Evolutionary conservation across 2,329 filamentous ascomycete genomes (phyloP).

Genomic region (Botrytis fragariae): DNA sequence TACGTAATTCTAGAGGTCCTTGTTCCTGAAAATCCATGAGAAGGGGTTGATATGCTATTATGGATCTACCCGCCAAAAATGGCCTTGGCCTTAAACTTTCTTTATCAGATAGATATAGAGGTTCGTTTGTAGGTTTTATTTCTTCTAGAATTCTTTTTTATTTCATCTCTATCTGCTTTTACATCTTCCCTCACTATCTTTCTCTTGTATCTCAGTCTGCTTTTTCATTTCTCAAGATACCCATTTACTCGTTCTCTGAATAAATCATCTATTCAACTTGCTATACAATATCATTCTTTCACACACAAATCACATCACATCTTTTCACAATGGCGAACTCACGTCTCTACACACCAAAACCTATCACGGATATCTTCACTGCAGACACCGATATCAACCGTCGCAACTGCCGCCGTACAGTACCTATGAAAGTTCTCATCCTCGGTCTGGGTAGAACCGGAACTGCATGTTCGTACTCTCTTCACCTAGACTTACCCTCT

Average conservation of each 20-base stretch:
- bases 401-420: slow-evolving; percentile 60
- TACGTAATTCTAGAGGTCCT: slow-evolving; percentile 15
- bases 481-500: not conserved
- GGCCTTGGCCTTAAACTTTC: not conserved
- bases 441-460: slow-evolving; percentile 69
- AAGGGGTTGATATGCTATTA: slow-evolving; percentile 6
- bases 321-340: slow-evolving; percentile 26
- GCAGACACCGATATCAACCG: slow-evolving; percentile 66
- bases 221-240: slow-evolving; percentile 8
- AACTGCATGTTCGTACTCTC: slow-evolving; percentile 57
- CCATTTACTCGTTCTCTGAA: not conserved
- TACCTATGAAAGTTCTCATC: slow-evolving; percentile 71
- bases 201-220: not conserved
- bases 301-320: not conserved
- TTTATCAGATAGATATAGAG: not conserved
- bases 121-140: slow-evolving; percentile 3
- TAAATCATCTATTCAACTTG: not conserved
- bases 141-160: not conserved
- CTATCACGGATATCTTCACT: slow-evolving; percentile 60
- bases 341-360: slow-evolving; percentile 40
- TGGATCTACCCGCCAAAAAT: not conserved
- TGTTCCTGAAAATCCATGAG: not conserved
- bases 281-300: not conserved
- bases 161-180: not conserved
- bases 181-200: not conserved